A percentile compares a stretch with the other conserved stretches of the same genome.
Conservation (phyloP, 73 alveolate genomes). For the Paramecium primaurelia region DNA sequence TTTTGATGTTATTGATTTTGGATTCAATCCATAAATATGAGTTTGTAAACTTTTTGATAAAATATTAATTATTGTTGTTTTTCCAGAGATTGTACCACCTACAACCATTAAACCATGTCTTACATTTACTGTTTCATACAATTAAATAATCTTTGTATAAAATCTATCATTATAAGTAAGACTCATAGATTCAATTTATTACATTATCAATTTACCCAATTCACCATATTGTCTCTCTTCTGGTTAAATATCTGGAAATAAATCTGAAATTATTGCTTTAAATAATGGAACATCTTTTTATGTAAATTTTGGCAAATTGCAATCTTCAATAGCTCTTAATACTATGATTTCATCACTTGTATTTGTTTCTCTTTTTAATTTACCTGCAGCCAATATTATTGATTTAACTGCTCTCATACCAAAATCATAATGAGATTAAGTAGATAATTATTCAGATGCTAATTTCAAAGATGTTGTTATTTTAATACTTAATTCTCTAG, state of each 20-base stretch:
- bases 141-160: slow-evolving; percentile 82
- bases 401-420: slow-evolving; percentile 99
- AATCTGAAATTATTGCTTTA: slow-evolving; percentile 89
- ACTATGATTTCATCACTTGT: slow-evolving; percentile 86
- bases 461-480: slow-evolving; percentile 86
- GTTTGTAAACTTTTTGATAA: slow-evolving; percentile 56
- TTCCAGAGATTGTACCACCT: slow-evolving; percentile 95
- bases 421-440: slow-evolving; percentile 95
- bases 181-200: slow-evolving; percentile 64
- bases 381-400: slow-evolving; percentile 97
- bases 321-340: slow-evolving; percentile 94
- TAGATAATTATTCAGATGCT: slow-evolving; percentile 91
- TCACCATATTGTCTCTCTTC: slow-evolving; percentile 80
- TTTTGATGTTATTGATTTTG: slow-evolving; percentile 92
- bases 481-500: slow-evolving; percentile 87
- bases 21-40: slow-evolving; percentile 86
- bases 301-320: slow-evolving; percentile 95
- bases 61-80: slow-evolving; percentile 81
- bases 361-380: slow-evolving; percentile 83
- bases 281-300: slow-evolving; percentile 95
- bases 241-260: slow-evolving; percentile 92
- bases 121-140: slow-evolving; percentile 93
- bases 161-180: slow-evolving; percentile 78
- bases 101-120: slow-evolving; percentile 99
- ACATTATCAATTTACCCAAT: slow-evolving; percentile 71